These are phyloP conservation scores for Aurantiochytrium sp. DNA, from an alignment of 108 stramenopile species.

Conservation along the genomic window DNA sequence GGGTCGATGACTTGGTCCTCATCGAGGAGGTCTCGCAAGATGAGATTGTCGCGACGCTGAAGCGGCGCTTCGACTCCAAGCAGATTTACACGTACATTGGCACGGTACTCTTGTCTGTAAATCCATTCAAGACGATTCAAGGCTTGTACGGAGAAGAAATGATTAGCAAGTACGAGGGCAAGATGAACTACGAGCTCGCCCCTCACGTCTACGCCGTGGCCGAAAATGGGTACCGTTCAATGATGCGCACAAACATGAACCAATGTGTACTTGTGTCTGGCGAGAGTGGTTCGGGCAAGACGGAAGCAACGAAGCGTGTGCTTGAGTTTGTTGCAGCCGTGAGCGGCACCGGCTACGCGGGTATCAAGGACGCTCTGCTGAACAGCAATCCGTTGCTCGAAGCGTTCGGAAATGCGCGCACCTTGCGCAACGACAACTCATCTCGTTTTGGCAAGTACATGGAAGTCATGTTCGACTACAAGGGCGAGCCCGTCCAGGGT, in stretches of 20 bases:
- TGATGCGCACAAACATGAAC: slow-evolving; percentile 47
- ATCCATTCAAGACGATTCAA: slow-evolving; percentile 76
- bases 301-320: slow-evolving; percentile 69
- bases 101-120: slow-evolving; percentile 83
- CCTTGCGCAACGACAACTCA: slow-evolving; percentile 79
- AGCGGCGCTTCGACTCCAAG: slow-evolving; percentile 69
- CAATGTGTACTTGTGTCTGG: background rate
- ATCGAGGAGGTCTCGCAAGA: slow-evolving; percentile 71
- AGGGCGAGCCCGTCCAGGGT: background rate
- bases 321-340: slow-evolving; percentile 80
- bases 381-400: slow-evolving; percentile 83
- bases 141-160: background rate
- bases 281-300: background rate
- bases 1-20: slow-evolving; percentile 64
- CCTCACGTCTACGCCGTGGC: slow-evolving; percentile 87
- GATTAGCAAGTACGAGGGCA: background rate
- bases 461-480: slow-evolving; percentile 56
- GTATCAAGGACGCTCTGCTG: slow-evolving; percentile 61
- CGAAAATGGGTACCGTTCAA: slow-evolving; percentile 85
- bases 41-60: slow-evolving; percentile 70
- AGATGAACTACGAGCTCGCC: slow-evolving; percentile 31
- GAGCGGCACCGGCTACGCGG: slow-evolving; percentile 41
- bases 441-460: slow-evolving; percentile 88
- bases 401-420: slow-evolving; percentile 79
- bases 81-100: slow-evolving; percentile 90